phyloP scores from a whole-genome alignment of 495 filamentous ascomycete genomes.

The Talaromyces trachyspermus region DNA sequence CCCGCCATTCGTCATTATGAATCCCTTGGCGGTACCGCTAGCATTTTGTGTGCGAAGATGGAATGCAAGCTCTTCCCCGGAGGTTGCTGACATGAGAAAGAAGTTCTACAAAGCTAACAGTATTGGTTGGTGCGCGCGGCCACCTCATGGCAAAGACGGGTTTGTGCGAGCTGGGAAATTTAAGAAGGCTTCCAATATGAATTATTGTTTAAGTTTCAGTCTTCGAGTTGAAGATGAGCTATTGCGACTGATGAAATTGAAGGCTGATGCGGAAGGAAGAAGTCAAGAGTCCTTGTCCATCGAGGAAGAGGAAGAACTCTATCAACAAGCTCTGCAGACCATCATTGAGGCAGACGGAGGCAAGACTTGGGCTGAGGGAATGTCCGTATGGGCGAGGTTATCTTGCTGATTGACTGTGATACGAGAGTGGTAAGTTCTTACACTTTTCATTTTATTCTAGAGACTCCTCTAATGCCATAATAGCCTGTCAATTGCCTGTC shows the following conservation, averaged over 20 bases:
- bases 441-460: neutral
- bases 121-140: slow-evolving; percentile 55
- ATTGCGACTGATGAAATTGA: slow-evolving; percentile 22
- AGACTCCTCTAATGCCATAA: slow-evolving; percentile 7
- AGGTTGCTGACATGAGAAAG: slow-evolving; percentile 47
- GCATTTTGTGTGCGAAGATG: slow-evolving; percentile 44
- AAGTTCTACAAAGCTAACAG: slow-evolving; percentile 61
- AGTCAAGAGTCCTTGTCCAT: slow-evolving; percentile 31
- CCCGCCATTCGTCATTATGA: slow-evolving; percentile 62
- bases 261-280: slow-evolving; percentile 16
- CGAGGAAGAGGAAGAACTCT: slow-evolving; percentile 44
- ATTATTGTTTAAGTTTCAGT: slow-evolving; percentile 53
- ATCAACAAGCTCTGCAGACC: slow-evolving; percentile 40
- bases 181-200: slow-evolving; percentile 73
- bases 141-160: slow-evolving; percentile 22
- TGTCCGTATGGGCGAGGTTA: slow-evolving; percentile 72
- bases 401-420: slow-evolving; percentile 66
- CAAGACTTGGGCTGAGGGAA: slow-evolving; percentile 70
- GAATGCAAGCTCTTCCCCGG: slow-evolving; percentile 38
- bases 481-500: slow-evolving; percentile 40
- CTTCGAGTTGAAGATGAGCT: slow-evolving; percentile 55
- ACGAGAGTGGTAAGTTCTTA: slow-evolving; percentile 47
- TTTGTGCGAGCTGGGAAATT: slow-evolving; percentile 60
- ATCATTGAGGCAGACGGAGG: slow-evolving; percentile 51
- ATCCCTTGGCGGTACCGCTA: slow-evolving; percentile 41